Percentiles rank a stretch among this genome's conserved stretches.
phyloP scores from a whole-genome alignment of 2,329 filamentous ascomycete species.

The Setomelanomma holmii region DNA sequence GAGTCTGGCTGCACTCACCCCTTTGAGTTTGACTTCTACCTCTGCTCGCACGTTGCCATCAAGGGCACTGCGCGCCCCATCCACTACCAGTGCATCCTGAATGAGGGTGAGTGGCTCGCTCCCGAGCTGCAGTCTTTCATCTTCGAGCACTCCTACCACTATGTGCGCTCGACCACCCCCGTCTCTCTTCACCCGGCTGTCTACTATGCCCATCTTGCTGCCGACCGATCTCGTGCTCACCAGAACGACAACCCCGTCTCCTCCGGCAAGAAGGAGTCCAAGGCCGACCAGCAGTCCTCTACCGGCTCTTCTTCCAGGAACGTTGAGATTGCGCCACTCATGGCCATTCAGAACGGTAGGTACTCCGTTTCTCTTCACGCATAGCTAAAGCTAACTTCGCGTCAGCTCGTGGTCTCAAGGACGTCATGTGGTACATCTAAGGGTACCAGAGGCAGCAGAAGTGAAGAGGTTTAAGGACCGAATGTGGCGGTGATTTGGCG shows the following conservation, averaged over 20 bases:
- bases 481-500: neutral
- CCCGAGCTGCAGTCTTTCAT: slow-evolving; percentile 84
- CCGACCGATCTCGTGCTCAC: slow-evolving; percentile 79
- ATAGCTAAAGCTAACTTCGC: too few species aligned
- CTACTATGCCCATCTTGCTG: slow-evolving; percentile 94
- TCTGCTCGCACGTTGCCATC: slow-evolving; percentile 77
- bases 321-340: slow-evolving; percentile 48
- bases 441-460: neutral
- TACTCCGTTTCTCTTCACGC: too few species aligned
- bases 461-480: neutral
- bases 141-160: slow-evolving; percentile 95
- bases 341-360: slow-evolving; percentile 48
- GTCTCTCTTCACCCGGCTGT: slow-evolving; percentile 88
- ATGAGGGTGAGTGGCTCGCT: slow-evolving; percentile 74
- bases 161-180: slow-evolving; percentile 87
- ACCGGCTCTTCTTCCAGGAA: slow-evolving; percentile 39
- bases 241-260: slow-evolving; percentile 58
- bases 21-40: slow-evolving; percentile 86
- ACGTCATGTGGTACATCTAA: slow-evolving; percentile 60
- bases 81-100: slow-evolving; percentile 87
- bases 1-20: slow-evolving; percentile 91
- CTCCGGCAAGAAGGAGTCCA: slow-evolving; percentile 48
- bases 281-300: slow-evolving; percentile 34
- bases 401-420: slow-evolving; percentile 48
- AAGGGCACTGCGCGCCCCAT: slow-evolving; percentile 94